phyloP scores from a whole-genome alignment of 2,329 filamentous ascomycete species.

The Xylariales sp. region DNA sequence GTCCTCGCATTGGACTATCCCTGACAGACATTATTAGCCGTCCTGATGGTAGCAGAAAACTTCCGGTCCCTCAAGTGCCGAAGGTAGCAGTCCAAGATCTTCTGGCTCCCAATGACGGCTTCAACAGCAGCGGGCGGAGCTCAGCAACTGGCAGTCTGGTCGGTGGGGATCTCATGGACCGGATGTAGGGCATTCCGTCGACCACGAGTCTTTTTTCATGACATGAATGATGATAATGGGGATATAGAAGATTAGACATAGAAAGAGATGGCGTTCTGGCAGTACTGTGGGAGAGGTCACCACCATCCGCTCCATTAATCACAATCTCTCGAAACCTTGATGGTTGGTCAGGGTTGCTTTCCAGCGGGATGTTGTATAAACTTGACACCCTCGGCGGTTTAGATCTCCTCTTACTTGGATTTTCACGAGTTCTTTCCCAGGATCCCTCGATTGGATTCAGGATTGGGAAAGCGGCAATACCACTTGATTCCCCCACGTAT shows the following conservation, averaged over 20 bases:
- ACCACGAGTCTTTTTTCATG: constrained; percentile 11
- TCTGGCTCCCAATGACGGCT: constrained; percentile 60
- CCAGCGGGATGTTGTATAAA: constrained; percentile 19
- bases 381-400: constrained; percentile 24
- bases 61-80: constrained; percentile 86
- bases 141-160: constrained; percentile 74
- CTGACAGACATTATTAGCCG: constrained; percentile 91
- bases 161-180: constrained; percentile 63
- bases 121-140: constrained; percentile 69
- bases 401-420: constrained; percentile 21
- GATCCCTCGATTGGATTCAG: constrained; percentile 4
- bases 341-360: constrained; percentile 15
- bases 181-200: constrained; percentile 30
- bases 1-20: constrained; percentile 63
- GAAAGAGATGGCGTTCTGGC: constrained; percentile 24
- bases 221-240: constrained; percentile 26
- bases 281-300: constrained; percentile 5
- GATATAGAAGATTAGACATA: constrained; percentile 27
- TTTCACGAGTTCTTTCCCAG: constrained; percentile 6
- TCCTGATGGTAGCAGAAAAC: constrained; percentile 79
- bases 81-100: constrained; percentile 86
- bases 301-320: constrained; percentile 18
- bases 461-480: constrained; percentile 9
- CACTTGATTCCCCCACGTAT: constrained; percentile 8
- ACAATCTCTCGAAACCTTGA: constrained; percentile 14